phyloP scores from a whole-genome alignment of 345 rosid genomes.

The Diplotaxis tenuifolia region DNA sequence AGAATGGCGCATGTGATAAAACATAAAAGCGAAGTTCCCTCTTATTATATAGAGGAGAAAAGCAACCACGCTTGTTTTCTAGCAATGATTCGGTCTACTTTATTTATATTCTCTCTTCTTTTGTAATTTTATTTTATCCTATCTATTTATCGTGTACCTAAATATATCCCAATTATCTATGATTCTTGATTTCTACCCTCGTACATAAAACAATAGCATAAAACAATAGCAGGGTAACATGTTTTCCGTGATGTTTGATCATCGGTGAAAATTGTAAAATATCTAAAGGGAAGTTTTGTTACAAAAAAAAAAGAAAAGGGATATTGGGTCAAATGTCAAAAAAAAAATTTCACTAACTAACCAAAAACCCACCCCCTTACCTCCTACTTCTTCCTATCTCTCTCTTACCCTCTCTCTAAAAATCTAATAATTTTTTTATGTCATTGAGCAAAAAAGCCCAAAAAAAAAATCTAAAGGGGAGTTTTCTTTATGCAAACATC shows the following conservation, averaged over 20 bases:
- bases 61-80: constrained; percentile 91
- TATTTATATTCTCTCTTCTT: constrained; percentile 41
- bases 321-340: too few relatives aligned
- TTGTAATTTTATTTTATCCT: neutral
- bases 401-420: too few relatives aligned
- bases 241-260: neutral
- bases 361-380: too few relatives aligned
- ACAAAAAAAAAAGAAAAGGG: too few relatives aligned
- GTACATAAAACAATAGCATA: neutral
- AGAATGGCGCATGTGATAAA: constrained; percentile 66
- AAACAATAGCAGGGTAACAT: neutral
- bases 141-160: neutral
- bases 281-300: neutral
- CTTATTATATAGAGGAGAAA: constrained; percentile 54
- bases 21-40: constrained; percentile 51
- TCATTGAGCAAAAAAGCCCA: too few relatives aligned
- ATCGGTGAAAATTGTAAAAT: neutral
- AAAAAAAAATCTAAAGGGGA: too few relatives aligned
- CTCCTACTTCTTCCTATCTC: too few relatives aligned
- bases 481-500: neutral
- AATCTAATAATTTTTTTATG: too few relatives aligned
- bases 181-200: neutral
- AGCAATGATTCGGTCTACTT: constrained; percentile 83
- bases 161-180: neutral
- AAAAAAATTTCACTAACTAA: too few relatives aligned